A percentile compares a stretch with the other conserved stretches of the same genome.
These are phyloP conservation scores for Trichoderma sp. DNA, from an alignment of 2,329 filamentous ascomycete genomes.

Conservation along the genomic window DNA sequence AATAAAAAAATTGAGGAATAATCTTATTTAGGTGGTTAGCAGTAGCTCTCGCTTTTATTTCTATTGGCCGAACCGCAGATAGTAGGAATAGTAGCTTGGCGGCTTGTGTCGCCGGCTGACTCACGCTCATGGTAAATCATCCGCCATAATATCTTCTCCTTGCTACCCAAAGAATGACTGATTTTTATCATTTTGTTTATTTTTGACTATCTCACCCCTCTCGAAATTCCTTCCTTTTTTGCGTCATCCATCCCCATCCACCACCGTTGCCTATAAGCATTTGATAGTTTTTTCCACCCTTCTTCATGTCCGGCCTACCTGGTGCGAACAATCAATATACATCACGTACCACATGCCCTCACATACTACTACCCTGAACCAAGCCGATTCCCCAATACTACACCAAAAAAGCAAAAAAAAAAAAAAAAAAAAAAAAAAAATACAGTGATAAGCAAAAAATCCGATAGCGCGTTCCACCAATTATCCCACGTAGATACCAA, in stretches of 20 bases:
- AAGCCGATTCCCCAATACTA: background rate
- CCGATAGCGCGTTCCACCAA: conserved; percentile 1
- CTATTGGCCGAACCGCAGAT: background rate
- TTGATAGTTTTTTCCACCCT: background rate
- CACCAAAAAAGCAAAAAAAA: conserved; percentile 6
- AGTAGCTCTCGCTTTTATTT: background rate
- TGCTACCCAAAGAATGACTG: background rate
- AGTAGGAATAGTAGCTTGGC: background rate
- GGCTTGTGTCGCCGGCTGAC: background rate
- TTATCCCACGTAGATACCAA: background rate
- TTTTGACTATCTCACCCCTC: background rate
- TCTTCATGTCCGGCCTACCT: background rate
- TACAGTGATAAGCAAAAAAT: conserved; percentile 5
- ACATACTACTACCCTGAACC: conserved; percentile 11
- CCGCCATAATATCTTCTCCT: background rate
- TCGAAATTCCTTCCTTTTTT: background rate
- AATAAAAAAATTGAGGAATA: background rate
- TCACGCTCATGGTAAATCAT: background rate
- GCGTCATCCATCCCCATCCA: background rate
- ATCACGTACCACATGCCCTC: background rate
- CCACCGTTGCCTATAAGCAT: background rate
- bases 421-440: background rate
- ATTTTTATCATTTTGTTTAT: background rate
- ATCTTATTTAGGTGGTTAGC: background rate
- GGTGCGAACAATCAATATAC: background rate